Evolutionary conservation across 164 flowering plant species (phyloP).

Genomic region (Macadamia tetraphylla): DNA sequence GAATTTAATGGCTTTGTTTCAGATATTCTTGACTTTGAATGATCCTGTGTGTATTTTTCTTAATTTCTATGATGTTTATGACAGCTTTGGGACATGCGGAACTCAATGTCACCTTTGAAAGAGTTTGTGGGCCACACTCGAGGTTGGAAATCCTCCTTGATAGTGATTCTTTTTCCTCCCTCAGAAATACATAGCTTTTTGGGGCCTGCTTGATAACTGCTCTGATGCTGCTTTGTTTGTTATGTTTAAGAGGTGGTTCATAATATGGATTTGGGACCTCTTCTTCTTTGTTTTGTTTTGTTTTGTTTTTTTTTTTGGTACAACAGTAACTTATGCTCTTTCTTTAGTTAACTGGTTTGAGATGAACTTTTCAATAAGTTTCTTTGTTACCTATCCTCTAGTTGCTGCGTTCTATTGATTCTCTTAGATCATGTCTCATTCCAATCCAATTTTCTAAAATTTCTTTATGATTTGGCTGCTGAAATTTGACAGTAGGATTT

Average conservation of each 20-base stretch:
- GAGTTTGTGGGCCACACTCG: slow-evolving; percentile 92
- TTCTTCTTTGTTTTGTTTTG: background rate
- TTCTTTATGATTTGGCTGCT: too few species aligned
- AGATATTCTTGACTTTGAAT: too few species aligned
- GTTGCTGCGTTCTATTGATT: background rate
- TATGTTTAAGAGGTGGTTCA: background rate
- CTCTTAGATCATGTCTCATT: background rate
- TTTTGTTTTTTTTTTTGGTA: background rate
- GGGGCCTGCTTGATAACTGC: too few species aligned
- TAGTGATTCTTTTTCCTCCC: background rate
- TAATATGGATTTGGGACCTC: background rate
- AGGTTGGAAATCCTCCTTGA: slow-evolving; percentile 38
- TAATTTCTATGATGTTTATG: slow-evolving; percentile 1
- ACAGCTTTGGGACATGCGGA: slow-evolving; percentile 98
- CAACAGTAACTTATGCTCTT: background rate
- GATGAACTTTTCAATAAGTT: background rate
- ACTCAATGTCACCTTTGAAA: slow-evolving; percentile 66
- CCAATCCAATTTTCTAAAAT: too few species aligned
- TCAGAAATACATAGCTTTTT: too few species aligned
- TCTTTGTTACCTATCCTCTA: too few species aligned
- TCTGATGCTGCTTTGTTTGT: background rate
- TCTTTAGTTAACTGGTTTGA: too few species aligned
- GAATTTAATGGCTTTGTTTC: background rate
- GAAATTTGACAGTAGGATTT: too few species aligned
- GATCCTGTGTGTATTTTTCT: background rate